phyloP scores from a whole-genome alignment of 2,329 filamentous ascomycete species.

The Calonectria pteridis region DNA sequence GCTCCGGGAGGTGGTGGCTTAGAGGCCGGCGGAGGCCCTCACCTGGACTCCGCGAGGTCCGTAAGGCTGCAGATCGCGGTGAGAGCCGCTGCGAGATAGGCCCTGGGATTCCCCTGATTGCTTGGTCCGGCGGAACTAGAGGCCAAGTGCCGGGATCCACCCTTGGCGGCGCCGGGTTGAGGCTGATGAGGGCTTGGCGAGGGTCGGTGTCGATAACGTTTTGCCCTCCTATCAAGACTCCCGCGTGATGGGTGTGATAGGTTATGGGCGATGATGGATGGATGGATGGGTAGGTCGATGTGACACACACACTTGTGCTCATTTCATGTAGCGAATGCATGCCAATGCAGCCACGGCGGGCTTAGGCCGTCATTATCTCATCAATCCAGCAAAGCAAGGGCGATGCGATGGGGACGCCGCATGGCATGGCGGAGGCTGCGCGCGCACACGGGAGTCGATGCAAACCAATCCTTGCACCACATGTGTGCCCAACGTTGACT shows the following conservation, averaged over 20 bases:
- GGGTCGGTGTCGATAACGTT: constrained; percentile 24
- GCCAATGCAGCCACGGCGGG: not conserved
- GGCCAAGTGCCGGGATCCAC: constrained; percentile 32
- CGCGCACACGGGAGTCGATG: not conserved
- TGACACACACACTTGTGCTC: not conserved
- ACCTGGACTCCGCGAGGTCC: not conserved
- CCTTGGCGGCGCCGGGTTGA: constrained; percentile 33
- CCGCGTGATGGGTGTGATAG: not conserved
- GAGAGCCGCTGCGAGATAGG: not conserved
- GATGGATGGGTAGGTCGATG: not conserved
- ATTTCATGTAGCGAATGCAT: not conserved
- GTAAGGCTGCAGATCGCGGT: constrained; percentile 40
- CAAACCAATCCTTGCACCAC: not conserved
- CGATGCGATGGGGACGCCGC: not conserved
- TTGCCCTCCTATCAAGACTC: not conserved
- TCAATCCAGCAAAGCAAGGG: not conserved
- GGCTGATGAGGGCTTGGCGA: constrained; percentile 36
- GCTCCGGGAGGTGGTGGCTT: not conserved
- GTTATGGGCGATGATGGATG: too few relatives aligned
- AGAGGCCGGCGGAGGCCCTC: not conserved
- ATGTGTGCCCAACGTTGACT: constrained; percentile 32
- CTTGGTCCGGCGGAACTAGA: constrained; percentile 11
- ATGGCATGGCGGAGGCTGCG: constrained; percentile 16
- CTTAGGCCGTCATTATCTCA: not conserved
- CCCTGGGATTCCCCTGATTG: constrained; percentile 17